phyloP scores from a whole-genome alignment of 129 eudicot species.

The Ambrosia artemisiifolia region DNA sequence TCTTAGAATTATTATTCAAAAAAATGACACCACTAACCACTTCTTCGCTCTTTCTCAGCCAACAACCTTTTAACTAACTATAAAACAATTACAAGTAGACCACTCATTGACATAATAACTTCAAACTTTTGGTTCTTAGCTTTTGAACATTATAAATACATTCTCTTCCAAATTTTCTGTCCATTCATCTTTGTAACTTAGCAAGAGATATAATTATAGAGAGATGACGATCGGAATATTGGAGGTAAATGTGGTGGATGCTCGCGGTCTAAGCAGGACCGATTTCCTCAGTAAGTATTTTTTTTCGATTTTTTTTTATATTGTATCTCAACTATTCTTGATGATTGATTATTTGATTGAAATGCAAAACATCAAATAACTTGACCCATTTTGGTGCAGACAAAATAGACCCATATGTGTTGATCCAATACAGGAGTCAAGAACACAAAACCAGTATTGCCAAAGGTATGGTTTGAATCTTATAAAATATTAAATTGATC shows the following conservation, averaged over 20 bases:
- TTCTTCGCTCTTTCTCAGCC: not conserved
- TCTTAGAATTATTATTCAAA: not conserved
- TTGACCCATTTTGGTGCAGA: constrained; percentile 27
- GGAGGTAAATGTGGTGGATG: constrained; percentile 59
- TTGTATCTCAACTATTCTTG: not conserved
- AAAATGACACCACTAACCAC: not conserved
- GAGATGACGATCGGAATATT: constrained; percentile 53
- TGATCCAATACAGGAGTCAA: constrained; percentile 52
- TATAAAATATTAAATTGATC: not conserved
- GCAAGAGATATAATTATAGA: not conserved
- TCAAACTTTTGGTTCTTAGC: not conserved
- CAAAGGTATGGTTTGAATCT: constrained; percentile 33
- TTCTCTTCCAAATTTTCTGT: not conserved
- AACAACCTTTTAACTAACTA: not conserved
- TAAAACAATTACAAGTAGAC: not conserved
- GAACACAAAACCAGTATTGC: constrained; percentile 54
- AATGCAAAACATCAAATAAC: not conserved
- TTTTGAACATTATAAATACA: not conserved
- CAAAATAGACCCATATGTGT: constrained; percentile 65
- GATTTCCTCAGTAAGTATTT: constrained; percentile 51
- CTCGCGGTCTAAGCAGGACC: constrained; percentile 51
- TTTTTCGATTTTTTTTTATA: not conserved
- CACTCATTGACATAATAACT: not conserved
- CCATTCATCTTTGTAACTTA: not conserved
- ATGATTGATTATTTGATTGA: not conserved